Base-by-base conservation (phyloP, 129 eudicot species). In the Flaveria sonorensis region DNA sequence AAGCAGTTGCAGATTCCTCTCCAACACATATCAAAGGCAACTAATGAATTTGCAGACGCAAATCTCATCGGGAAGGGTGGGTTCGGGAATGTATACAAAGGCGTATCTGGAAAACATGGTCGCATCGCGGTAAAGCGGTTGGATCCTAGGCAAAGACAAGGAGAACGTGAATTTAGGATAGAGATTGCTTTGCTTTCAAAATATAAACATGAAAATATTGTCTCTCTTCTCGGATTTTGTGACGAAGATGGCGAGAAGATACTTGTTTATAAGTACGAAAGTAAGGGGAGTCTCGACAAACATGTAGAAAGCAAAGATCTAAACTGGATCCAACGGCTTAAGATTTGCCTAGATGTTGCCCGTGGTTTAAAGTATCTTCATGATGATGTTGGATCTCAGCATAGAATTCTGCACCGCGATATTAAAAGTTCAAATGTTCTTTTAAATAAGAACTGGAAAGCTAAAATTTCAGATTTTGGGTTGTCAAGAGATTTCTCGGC, bases 261-360 rank as follows among this genome's bases (percentile, higher is more conserved):
- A 13, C 76, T 82, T 71, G 82, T 82, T 42, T 82, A 82, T 43
- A 77, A 82, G 70, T 61, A 77, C 10, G 80, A 77, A 48, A 32
- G 63, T 0, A 46, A 72, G 12, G 86, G 79, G 46, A 71, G 80
- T 15, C 86, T 82, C 0, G 72, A 72, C 69, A 67, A 50, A 59
- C 4, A 48, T 43, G 45, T 28, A 15, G 18, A 56, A 6, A 16
- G 18, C 14, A 24, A 72, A 66, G n/a, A 75, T 67, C 77, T 83
- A 6, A 63, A 51, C 9, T 83, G 86, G 86, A 56, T 56, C 51
- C 69, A 68, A 36, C 74, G 86, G 24, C 83, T 83, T 5, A 43
- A 4, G 32, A 82, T 82, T 13, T 65, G 82, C 66, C 42, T 82
- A 10, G 82, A 66, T 0, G 71, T 50, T 3, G 81, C 74, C n/a